Conservation (phyloP, 1,139 yeast genomes). For the Saccharomycopsis hybrid region DNA sequence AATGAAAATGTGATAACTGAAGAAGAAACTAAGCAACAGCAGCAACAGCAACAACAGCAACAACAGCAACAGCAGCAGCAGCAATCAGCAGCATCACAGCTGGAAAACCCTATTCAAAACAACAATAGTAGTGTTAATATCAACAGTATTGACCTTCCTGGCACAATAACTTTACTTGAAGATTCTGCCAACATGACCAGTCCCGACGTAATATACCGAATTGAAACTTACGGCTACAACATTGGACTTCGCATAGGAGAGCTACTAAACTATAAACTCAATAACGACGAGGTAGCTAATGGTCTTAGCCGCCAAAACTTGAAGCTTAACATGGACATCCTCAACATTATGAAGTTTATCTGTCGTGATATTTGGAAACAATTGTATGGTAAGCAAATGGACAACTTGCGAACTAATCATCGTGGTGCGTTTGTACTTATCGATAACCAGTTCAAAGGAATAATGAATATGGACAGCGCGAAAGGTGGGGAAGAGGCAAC, state of each 20-base stretch:
- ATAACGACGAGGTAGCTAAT: conserved; percentile 30
- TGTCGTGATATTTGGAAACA: conserved; percentile 89
- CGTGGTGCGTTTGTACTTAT: conserved; percentile 69
- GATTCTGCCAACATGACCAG: conserved; percentile 30
- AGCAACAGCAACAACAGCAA: conserved; percentile 7
- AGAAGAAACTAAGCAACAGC: too few species aligned
- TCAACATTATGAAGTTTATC: conserved; percentile 84
- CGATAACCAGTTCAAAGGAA: conserved; percentile 57
- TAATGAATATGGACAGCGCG: conserved; percentile 49
- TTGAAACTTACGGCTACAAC: conserved; percentile 65
- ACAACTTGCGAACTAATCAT: conserved; percentile 86
- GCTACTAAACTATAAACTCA: conserved; percentile 51
- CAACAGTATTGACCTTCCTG: conserved; percentile 28
- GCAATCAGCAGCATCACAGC: too few species aligned
- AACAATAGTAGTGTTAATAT: not conserved
- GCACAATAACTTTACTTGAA: conserved; percentile 38
- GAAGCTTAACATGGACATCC: conserved; percentile 46
- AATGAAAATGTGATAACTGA: conserved; percentile 18
- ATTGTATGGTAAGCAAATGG: conserved; percentile 80
- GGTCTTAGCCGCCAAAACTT: conserved; percentile 25
- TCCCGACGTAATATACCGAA: conserved; percentile 53
- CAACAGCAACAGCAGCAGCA: too few species aligned
- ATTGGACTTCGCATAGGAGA: conserved; percentile 75
- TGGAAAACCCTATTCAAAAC: too few species aligned
- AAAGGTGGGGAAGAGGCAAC: conserved; percentile 41